Evolutionary conservation across 2,329 filamentous ascomycete species (phyloP).

Genomic region (Aureobasidium sp.): DNA sequence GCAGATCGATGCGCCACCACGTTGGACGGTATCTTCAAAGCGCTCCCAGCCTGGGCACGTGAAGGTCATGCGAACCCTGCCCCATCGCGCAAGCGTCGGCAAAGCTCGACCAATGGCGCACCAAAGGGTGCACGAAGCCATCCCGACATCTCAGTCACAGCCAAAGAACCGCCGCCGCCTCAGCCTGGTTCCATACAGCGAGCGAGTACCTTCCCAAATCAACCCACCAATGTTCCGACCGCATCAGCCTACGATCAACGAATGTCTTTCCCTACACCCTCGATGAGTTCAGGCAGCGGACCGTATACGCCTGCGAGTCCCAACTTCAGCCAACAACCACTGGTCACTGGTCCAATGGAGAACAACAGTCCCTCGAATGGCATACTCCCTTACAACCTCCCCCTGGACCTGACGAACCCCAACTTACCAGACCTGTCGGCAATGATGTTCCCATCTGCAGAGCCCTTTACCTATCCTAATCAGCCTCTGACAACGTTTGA

Average conservation of each 20-base stretch:
- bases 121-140: slow-evolving; percentile 12
- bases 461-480: slow-evolving; percentile 72
- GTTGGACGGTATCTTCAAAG: slow-evolving; percentile 73
- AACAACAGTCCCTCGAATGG: slow-evolving; percentile 5
- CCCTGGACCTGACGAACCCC: slow-evolving; percentile 23
- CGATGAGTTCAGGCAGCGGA: slow-evolving; percentile 4
- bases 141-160: slow-evolving; percentile 12
- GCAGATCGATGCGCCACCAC: slow-evolving; percentile 77
- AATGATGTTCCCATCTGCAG: slow-evolving; percentile 72
- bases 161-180: neutral
- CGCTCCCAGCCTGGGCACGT: slow-evolving; percentile 55
- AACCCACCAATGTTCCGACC: neutral
- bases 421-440: slow-evolving; percentile 61
- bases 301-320: slow-evolving; percentile 12
- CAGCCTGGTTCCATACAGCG: slow-evolving; percentile 5
- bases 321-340: neutral
- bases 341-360: neutral
- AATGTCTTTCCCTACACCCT: slow-evolving; percentile 6
- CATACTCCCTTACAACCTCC: slow-evolving; percentile 10
- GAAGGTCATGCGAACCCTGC: slow-evolving; percentile 34
- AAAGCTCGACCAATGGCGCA: slow-evolving; percentile 12
- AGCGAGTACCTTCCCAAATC: slow-evolving; percentile 33
- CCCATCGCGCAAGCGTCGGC: slow-evolving; percentile 41
- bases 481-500: slow-evolving; percentile 57
- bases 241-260: slow-evolving; percentile 2